These are phyloP conservation scores for Aureobasidium subglaciale DNA, from an alignment of 2,329 filamentous ascomycete species.

Conservation along the genomic window DNA sequence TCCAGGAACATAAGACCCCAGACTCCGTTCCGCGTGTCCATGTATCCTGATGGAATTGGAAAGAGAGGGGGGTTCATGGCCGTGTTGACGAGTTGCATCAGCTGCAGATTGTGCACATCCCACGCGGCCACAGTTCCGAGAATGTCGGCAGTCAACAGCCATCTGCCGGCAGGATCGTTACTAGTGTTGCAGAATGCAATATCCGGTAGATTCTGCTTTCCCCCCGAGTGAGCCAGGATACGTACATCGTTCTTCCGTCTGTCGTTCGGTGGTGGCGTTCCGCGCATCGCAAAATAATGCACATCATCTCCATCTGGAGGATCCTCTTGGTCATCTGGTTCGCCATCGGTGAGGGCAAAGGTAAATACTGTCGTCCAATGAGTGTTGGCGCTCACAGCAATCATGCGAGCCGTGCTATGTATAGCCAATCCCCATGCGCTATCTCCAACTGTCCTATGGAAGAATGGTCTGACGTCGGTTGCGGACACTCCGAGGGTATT, in stretches of 20 bases:
- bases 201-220: slow-evolving; percentile 47
- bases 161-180: slow-evolving; percentile 47
- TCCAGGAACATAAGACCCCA: slow-evolving; percentile 35
- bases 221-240: slow-evolving; percentile 23
- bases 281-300: background rate
- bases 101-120: slow-evolving; percentile 29
- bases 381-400: slow-evolving; percentile 78
- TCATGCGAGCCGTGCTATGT: slow-evolving; percentile 71
- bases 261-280: background rate
- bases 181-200: slow-evolving; percentile 54
- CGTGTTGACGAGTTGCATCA: slow-evolving; percentile 7
- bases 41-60: background rate
- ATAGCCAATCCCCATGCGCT: slow-evolving; percentile 88
- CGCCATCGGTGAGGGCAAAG: slow-evolving; percentile 44
- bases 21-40: slow-evolving; percentile 28
- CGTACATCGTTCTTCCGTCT: slow-evolving; percentile 24
- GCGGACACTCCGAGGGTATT: slow-evolving; percentile 32
- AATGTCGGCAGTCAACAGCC: slow-evolving; percentile 53
- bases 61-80: background rate
- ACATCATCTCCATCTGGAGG: background rate
- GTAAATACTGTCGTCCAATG: slow-evolving; percentile 52
- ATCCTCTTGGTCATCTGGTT: slow-evolving; percentile 15
- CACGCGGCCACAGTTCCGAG: slow-evolving; percentile 43
- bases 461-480: slow-evolving; percentile 49
- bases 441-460: slow-evolving; percentile 65